Base-by-base conservation (phyloP, 1,284 basidiomycete genomes). In the Inonotus hispidus region DNA sequence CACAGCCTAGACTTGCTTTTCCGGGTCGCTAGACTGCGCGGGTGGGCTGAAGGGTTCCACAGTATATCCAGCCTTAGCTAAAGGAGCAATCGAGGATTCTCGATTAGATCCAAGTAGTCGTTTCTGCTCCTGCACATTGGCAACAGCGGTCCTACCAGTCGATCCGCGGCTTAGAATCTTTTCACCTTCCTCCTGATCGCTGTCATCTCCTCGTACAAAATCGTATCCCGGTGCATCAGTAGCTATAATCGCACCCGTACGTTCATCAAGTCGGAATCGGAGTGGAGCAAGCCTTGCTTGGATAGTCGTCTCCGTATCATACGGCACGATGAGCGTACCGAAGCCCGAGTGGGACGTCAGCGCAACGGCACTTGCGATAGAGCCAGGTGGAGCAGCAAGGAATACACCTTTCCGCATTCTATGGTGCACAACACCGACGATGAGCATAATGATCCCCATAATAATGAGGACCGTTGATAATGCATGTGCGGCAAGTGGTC, bases 161-260 rank as follows among this genome's bases (percentile, higher is more conserved):
- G 59, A 56, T 37, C 53, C 53, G n/a, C 59, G 43, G 37, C 49
- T 55, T 32, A 56, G 10, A 19, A 16, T 5, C 54, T 61, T 61
- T 45, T 61, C 60, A 27, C 39, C 39, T 8, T 56, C 41, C 19
- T 53, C 56, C 23, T 53, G n/a, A 21, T 63, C 52, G 10, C n/a
- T 32, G 10, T 56, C 43, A 13, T 50, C 52, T 23, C 58, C 35
- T 3, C 50, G 35, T 27, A 32, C 27, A 27, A 45, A 43, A 61
- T 47, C 55, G 38, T 25, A 55, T 23, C 64, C 53, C 27, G 62
- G 62, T 32, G 53, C 47, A 56, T 81, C 79, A 60, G 80, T 81
- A 0, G 82, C 83, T 6, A 87, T 68, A 55, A 88, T 81, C 14
- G 83, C 85, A 25, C 86, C 85, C 0, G 85, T 85, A 43, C 80